Base-by-base conservation (phyloP, 148 eudicot species). In the Chenopodium suecicum region DNA sequence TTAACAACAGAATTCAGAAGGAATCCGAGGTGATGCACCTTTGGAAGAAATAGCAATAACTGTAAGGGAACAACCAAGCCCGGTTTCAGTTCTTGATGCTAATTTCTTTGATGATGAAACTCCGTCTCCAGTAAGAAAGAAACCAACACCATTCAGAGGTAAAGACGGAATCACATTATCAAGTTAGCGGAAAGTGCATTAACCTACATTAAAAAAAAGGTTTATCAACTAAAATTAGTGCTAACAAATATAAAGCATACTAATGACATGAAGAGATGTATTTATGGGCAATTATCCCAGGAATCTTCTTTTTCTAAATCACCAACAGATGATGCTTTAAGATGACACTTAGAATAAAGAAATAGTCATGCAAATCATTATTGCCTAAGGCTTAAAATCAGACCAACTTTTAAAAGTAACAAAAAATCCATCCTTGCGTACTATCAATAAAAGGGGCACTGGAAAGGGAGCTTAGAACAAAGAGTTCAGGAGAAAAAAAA, bases 1-100 rank as follows among this genome's bases (percentile, higher is more conserved):
- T 71, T 29, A 4, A 22, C 14, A 79, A 78, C 92, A 95, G 98
- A 78, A 66, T 79, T 72, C 78, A 44, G 86, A 71, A 52, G 86
- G 83, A 63, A 78, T 73, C 69, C 71, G 79, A 58, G 75, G 75
- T 34, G 90, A 86, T 48, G 82, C 80, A 78, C 82, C 86, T 70
- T 82, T 83, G 17, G 78, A 87, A 41, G 86, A 89, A 69, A 85
- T 77, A 52, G 70, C 80, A 73, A 82, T 79, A 67, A 79, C 83
- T 63, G 82, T 84, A 58, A 71, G 72, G 78, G 98, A 95, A 85
- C 97, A 95, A 79, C 97, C 98, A 75, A 94, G 98, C 81, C 98
- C 98, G 13, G 85, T 94, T 56, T 94, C 97, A 11, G 95, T 94
- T 74, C 95, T 93, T 74, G 98, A 94, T 84, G 85, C 82, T 22